These are phyloP conservation scores for Gardenia jasminoides DNA, from an alignment of 257 asterid species.

Conservation along the genomic window DNA sequence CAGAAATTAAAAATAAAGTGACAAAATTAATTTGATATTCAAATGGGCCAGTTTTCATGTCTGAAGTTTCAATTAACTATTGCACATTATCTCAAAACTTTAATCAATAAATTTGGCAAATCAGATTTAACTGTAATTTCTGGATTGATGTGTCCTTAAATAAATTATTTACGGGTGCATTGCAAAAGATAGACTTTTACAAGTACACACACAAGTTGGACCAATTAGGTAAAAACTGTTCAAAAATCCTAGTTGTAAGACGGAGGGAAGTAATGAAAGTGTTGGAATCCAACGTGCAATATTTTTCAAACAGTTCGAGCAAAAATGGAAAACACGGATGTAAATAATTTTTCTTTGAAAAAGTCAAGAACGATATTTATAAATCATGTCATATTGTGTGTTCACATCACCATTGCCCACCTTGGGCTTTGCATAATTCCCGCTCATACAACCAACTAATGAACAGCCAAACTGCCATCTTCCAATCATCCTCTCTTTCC, in stretches of 20 bases:
- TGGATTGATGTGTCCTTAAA: no score
- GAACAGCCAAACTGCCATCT: background rate
- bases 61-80: no score
- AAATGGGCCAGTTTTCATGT: no score
- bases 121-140: no score
- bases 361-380: background rate
- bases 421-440: background rate
- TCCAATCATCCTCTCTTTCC: background rate
- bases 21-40: no score
- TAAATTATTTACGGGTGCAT: background rate
- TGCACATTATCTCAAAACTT: no score
- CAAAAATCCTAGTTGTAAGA: background rate
- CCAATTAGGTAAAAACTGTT: no score
- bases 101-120: no score
- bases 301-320: background rate
- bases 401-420: background rate
- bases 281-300: background rate
- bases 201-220: background rate
- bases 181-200: no score
- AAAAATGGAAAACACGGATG: background rate
- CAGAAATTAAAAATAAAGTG: no score
- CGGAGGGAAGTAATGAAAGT: background rate
- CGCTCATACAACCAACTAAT: conserved; percentile 4
- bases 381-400: background rate
- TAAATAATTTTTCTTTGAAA: background rate